Conservation (phyloP, 306 rosid species). For the Pyrus communis region DNA sequence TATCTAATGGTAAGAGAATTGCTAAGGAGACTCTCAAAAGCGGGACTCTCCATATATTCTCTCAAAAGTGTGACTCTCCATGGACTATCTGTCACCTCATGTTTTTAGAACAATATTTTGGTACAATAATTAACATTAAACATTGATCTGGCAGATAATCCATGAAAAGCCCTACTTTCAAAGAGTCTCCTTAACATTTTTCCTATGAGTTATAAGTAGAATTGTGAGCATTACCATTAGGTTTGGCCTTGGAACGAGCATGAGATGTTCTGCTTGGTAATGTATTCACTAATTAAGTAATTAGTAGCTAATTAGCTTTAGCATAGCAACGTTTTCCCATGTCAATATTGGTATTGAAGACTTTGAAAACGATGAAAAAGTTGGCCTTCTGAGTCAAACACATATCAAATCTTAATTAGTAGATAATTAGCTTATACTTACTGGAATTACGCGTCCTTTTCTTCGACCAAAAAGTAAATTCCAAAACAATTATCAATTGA, state of each 20-base stretch:
- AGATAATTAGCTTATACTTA: background rate
- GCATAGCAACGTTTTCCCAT: constrained; percentile 7
- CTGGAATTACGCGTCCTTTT: constrained; percentile 16
- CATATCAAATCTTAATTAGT: background rate
- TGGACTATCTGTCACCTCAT: no score
- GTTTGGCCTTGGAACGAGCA: background rate
- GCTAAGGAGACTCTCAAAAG: no score
- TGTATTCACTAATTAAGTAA: background rate
- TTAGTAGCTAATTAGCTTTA: background rate
- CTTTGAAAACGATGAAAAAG: background rate
- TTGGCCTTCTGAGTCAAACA: constrained; percentile 8
- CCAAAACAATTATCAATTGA: background rate
- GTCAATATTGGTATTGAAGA: constrained; percentile 2
- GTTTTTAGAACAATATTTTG: no score
- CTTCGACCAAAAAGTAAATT: constrained; percentile 8
- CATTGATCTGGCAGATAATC: no score
- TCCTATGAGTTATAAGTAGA: no score
- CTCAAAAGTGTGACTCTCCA: no score
- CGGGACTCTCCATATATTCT: no score
- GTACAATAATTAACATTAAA: no score
- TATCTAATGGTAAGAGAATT: no score
- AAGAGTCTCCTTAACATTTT: no score
- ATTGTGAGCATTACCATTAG: no score
- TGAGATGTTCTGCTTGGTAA: constrained; percentile 1
- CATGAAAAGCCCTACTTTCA: no score